These are phyloP conservation scores for Colletotrichum sp. DNA, from an alignment of 2,329 filamentous ascomycete genomes.

Conservation along the genomic window DNA sequence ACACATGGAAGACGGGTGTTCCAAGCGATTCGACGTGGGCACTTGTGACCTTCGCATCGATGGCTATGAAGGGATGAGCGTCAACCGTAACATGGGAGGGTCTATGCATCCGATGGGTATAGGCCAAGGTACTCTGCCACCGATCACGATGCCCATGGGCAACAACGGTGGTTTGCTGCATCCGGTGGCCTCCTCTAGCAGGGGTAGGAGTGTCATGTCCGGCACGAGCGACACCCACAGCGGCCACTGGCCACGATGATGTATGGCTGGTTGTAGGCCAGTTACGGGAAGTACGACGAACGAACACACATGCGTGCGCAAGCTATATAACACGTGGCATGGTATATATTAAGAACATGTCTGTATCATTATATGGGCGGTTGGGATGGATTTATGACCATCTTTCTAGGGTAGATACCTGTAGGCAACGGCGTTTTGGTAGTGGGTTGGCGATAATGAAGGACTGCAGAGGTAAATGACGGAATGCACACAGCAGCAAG, in stretches of 20 bases:
- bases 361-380: background rate
- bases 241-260: conserved; percentile 11
- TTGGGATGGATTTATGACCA: background rate
- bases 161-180: background rate
- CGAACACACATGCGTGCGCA: background rate
- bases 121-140: conserved; percentile 1
- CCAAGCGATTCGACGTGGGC: conserved; percentile 67
- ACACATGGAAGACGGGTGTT: conserved; percentile 79
- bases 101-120: background rate
- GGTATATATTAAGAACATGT: background rate
- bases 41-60: conserved; percentile 52
- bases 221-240: background rate
- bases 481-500: background rate
- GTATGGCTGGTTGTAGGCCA: background rate
- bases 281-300: background rate
- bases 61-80: conserved; percentile 26
- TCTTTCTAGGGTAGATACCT: background rate
- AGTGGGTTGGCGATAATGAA: background rate
- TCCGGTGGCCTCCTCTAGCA: background rate
- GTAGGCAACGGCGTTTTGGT: background rate
- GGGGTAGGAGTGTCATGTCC: background rate
- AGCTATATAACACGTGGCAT: background rate
- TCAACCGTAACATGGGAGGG: conserved; percentile 19
- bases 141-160: conserved; percentile 4
- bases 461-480: background rate